Conservation (phyloP, 2,329 filamentous ascomycete genomes). For the Ophiostoma triangulosporum region DNA sequence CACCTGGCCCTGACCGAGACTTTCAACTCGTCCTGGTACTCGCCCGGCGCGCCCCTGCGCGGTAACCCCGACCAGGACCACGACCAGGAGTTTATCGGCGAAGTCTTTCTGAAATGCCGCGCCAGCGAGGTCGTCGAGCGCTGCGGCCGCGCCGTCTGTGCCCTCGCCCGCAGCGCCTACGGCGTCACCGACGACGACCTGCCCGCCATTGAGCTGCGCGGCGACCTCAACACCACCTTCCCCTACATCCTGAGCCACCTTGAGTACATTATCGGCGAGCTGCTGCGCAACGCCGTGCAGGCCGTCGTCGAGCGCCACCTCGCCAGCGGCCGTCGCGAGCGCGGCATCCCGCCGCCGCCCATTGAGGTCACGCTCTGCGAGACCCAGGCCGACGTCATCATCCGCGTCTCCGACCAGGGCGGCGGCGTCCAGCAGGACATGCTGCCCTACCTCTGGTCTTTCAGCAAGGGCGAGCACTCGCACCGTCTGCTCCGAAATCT, state of each 20-base stretch:
- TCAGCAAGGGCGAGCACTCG: constrained; percentile 79
- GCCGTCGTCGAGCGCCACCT: constrained; percentile 66
- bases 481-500: constrained; percentile 72
- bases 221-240: constrained; percentile 80
- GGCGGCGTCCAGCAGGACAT: constrained; percentile 80
- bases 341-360: constrained; percentile 46
- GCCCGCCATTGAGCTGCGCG: constrained; percentile 69
- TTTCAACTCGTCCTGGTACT: constrained; percentile 82
- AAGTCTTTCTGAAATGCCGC: constrained; percentile 88
- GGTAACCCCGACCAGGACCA: constrained; percentile 41
- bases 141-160: constrained; percentile 63
- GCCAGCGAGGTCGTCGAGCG: constrained; percentile 78
- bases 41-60: constrained; percentile 59
- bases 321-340: background rate
- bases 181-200: constrained; percentile 51
- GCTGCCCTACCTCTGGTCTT: constrained; percentile 88
- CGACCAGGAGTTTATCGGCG: constrained; percentile 59
- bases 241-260: constrained; percentile 93
- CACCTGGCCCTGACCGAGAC: constrained; percentile 91
- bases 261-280: constrained; percentile 93
- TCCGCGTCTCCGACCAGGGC: constrained; percentile 88
- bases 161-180: constrained; percentile 63
- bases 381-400: constrained; percentile 86
- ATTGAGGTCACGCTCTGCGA: constrained; percentile 94
- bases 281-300: constrained; percentile 88